These are phyloP conservation scores for Microdochium bolleyi DNA, from an alignment of 2,329 filamentous ascomycete genomes.

Conservation along the genomic window DNA sequence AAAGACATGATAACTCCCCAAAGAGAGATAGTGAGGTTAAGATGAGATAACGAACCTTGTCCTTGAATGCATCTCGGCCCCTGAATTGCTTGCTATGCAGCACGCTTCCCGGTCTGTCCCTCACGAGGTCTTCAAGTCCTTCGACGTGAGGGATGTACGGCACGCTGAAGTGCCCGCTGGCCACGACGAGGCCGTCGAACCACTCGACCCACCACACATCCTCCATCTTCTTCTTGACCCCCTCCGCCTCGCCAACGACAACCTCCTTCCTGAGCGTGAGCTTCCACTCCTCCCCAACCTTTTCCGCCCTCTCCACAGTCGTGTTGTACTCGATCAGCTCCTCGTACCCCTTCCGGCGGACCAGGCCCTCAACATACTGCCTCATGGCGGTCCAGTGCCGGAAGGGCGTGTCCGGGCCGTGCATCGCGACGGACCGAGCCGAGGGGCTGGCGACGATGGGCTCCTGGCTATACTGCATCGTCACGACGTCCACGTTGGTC, in stretches of 20 bases:
- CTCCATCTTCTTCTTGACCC: constrained; percentile 11
- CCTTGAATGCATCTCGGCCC: constrained; percentile 31
- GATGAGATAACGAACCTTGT: constrained; percentile 27
- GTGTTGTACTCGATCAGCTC: constrained; percentile 40
- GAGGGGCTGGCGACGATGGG: constrained; percentile 32
- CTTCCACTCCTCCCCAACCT: constrained; percentile 34
- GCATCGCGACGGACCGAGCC: constrained; percentile 31
- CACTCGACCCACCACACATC: constrained; percentile 57
- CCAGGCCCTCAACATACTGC: constrained; percentile 38
- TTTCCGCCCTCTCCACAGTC: constrained; percentile 46
- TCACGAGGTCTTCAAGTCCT: constrained; percentile 39
- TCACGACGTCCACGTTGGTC: constrained; percentile 46
- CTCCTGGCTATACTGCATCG: constrained; percentile 50
- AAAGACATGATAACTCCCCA: too few relatives aligned
- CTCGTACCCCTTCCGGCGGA: constrained; percentile 16
- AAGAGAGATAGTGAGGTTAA: neutral
- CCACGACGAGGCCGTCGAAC: constrained; percentile 55
- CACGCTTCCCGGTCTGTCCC: constrained; percentile 36
- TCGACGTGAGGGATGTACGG: constrained; percentile 40
- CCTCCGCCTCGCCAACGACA: neutral
- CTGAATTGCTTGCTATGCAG: constrained; percentile 48
- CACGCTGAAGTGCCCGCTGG: constrained; percentile 52
- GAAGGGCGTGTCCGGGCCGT: constrained; percentile 46
- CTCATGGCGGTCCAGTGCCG: constrained; percentile 46
- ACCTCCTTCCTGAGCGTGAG: constrained; percentile 37